phyloP scores from a whole-genome alignment of 768 basidiomycete species.

The Polyporus arcularius region DNA sequence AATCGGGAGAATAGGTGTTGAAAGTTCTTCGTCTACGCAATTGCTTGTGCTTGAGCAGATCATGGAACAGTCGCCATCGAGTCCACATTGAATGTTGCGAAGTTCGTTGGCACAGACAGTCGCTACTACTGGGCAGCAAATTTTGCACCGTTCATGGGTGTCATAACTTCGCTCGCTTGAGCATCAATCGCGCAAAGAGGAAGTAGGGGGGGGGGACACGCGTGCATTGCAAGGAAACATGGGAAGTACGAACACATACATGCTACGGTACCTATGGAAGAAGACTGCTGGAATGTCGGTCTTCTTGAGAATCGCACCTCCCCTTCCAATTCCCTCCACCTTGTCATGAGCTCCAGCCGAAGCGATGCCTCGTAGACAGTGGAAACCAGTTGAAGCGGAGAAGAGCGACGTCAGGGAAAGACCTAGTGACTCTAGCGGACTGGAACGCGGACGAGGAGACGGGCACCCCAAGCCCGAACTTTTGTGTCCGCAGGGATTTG shows the following conservation, averaged over 20 bases:
- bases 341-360: slow-evolving; percentile 72
- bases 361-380: slow-evolving; percentile 65
- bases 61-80: neutral
- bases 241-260: neutral
- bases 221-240: neutral
- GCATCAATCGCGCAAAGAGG: neutral
- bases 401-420: slow-evolving; percentile 24
- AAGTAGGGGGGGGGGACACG: too few species aligned
- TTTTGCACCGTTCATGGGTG: too few species aligned
- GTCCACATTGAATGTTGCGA: neutral
- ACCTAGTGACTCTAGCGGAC: slow-evolving; percentile 69
- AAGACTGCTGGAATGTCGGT: slow-evolving; percentile 33
- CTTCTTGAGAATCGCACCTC: slow-evolving; percentile 31
- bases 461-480: slow-evolving; percentile 89
- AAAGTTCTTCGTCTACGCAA: too few species aligned
- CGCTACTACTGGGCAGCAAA: neutral
- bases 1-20: too few species aligned
- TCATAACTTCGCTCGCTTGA: too few species aligned
- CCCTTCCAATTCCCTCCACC: slow-evolving; percentile 38
- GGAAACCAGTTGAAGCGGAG: slow-evolving; percentile 47
- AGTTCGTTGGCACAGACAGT: neutral
- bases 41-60: too few species aligned
- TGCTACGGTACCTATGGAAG: neutral
- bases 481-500: slow-evolving; percentile 83
- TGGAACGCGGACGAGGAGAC: slow-evolving; percentile 95